phyloP scores from a whole-genome alignment of 2,329 filamentous ascomycete species.

The Zasmidium citrigriseum region DNA sequence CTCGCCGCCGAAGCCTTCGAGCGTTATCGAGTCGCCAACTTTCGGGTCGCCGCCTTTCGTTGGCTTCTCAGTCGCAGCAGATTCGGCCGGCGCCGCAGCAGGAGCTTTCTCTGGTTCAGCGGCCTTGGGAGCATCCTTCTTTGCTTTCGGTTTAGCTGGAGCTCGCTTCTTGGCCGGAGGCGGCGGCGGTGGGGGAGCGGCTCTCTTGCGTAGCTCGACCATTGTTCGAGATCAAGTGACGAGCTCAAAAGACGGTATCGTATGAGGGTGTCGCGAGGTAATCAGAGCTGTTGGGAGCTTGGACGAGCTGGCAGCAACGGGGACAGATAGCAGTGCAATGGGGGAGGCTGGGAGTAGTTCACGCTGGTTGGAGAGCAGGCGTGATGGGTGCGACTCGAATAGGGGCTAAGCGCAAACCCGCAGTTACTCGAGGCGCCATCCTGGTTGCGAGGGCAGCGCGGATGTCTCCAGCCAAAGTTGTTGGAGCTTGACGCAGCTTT shows the following conservation, averaged over 20 bases:
- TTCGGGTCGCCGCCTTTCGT: constrained; percentile 25
- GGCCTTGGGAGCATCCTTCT: constrained; percentile 31
- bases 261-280: constrained; percentile 1
- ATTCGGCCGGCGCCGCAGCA: constrained; percentile 32
- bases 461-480: background rate
- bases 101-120: constrained; percentile 35
- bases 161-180: constrained; percentile 49
- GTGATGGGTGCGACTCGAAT: background rate
- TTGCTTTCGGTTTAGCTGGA: constrained; percentile 37
- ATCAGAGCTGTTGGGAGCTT: background rate
- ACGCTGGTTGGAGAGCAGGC: background rate
- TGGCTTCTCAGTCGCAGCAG: constrained; percentile 7
- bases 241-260: background rate
- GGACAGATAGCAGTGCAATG: background rate
- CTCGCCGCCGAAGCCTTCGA: constrained; percentile 64
- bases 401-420: background rate
- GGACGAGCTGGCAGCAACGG: background rate
- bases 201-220: constrained; percentile 66
- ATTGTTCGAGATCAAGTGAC: constrained; percentile 29
- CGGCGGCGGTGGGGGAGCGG: constrained; percentile 53
- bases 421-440: background rate
- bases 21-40: constrained; percentile 54
- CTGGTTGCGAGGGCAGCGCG: background rate
- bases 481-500: background rate
- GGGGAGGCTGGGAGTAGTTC: background rate